Conservation (phyloP, 2,329 filamentous ascomycete species). For the Rutstroemia sp. region DNA sequence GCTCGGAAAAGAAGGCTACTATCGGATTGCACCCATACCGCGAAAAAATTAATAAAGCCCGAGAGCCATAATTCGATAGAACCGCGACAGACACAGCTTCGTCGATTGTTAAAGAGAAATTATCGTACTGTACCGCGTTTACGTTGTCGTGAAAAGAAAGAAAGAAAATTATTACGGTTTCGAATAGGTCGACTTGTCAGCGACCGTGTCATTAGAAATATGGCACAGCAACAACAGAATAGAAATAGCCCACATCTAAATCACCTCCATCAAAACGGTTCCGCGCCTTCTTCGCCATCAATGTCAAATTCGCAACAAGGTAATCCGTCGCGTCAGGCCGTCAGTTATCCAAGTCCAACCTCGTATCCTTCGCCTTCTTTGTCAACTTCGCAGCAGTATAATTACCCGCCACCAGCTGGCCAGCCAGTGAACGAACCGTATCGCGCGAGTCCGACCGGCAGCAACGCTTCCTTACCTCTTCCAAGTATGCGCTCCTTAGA, state of each 20-base stretch:
- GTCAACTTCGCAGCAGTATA: slow-evolving; percentile 40
- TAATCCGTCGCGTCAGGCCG: slow-evolving; percentile 21
- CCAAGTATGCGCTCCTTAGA: slow-evolving; percentile 44
- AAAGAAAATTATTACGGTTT: not conserved
- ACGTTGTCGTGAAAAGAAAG: not conserved
- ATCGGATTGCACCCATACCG: too few species aligned
- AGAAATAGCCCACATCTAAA: slow-evolving; percentile 25
- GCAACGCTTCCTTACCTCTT: slow-evolving; percentile 39
- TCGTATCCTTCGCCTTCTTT: slow-evolving; percentile 40
- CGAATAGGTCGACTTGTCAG: slow-evolving; percentile 3
- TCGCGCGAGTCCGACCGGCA: slow-evolving; percentile 36
- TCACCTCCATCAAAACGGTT: slow-evolving; percentile 25
- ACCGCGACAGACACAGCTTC: too few species aligned
- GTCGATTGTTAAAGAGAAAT: not conserved
- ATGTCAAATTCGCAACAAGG: slow-evolving; percentile 26
- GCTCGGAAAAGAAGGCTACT: too few species aligned
- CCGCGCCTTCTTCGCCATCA: slow-evolving; percentile 27
- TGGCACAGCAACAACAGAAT: slow-evolving; percentile 21
- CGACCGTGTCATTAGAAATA: slow-evolving; percentile 10
- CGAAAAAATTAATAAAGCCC: too few species aligned
- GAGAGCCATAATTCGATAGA: too few species aligned
- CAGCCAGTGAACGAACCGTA: slow-evolving; percentile 33
- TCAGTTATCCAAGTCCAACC: slow-evolving; percentile 37
- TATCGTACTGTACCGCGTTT: not conserved
- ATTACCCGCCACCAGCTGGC: slow-evolving; percentile 35